Evolutionary conservation across 108 stramenopile genomes (phyloP).

Genomic region (Pseudonitzschia multiseries): DNA sequence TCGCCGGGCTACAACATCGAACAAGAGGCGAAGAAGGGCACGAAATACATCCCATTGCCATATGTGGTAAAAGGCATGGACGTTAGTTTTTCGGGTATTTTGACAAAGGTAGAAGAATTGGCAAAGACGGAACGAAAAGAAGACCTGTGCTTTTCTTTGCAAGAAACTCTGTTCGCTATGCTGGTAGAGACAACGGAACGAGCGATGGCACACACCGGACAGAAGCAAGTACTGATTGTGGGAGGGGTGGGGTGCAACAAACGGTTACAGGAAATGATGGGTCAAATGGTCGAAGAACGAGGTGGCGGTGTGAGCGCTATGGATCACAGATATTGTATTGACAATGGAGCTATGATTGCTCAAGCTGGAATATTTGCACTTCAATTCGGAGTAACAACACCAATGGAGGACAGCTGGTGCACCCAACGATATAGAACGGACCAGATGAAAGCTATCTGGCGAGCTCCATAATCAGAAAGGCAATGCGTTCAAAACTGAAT

Average conservation of each 20-base stretch:
- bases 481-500: not conserved
- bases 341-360: slow-evolving; percentile 99
- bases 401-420: slow-evolving; percentile 85
- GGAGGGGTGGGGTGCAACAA: slow-evolving; percentile 99
- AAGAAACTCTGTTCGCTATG: slow-evolving; percentile 99
- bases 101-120: slow-evolving; percentile 55
- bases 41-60: slow-evolving; percentile 69
- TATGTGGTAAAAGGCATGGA: slow-evolving; percentile 99
- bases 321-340: slow-evolving; percentile 99
- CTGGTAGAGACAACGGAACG: slow-evolving; percentile 99
- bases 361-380: slow-evolving; percentile 97
- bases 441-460: slow-evolving; percentile 90
- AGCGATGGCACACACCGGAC: slow-evolving; percentile 97
- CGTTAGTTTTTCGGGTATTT: slow-evolving; percentile 84
- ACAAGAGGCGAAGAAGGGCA: slow-evolving; percentile 84
- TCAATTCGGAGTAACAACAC: slow-evolving; percentile 82
- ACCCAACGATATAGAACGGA: slow-evolving; percentile 96
- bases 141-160: slow-evolving; percentile 95
- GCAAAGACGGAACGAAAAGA: slow-evolving; percentile 67
- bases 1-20: slow-evolving; percentile 99
- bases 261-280: slow-evolving; percentile 98
- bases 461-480: slow-evolving; percentile 28
- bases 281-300: slow-evolving; percentile 87
- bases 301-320: slow-evolving; percentile 93
- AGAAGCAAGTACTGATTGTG: slow-evolving; percentile 92